phyloP scores from a whole-genome alignment of 2,329 filamentous ascomycete genomes.

The Emydomyces testavorans region DNA sequence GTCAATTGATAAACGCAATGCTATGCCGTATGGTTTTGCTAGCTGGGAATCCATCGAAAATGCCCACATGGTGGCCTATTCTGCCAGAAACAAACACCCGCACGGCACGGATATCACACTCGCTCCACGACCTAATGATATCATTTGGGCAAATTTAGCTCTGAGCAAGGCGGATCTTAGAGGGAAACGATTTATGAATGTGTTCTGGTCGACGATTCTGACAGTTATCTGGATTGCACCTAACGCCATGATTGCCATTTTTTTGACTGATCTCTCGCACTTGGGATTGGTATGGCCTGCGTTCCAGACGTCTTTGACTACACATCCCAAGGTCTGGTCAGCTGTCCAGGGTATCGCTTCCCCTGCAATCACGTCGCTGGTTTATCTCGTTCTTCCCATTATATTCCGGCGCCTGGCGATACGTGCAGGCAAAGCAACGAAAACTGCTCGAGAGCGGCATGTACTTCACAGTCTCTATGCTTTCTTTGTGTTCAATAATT shows the following conservation, averaged over 20 bases:
- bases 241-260: conserved; percentile 89
- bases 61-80: conserved; percentile 77
- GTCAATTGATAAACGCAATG: conserved; percentile 73
- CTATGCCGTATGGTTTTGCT: conserved; percentile 86
- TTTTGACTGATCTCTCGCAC: conserved; percentile 75
- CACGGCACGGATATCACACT: conserved; percentile 64
- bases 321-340: conserved; percentile 61
- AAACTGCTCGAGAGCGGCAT: conserved; percentile 82
- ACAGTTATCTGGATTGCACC: conserved; percentile 81
- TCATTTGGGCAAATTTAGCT: conserved; percentile 91
- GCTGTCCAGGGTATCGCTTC: conserved; percentile 85
- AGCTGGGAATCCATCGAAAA: conserved; percentile 82
- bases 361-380: conserved; percentile 72
- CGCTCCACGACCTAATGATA: conserved; percentile 75
- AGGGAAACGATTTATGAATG: conserved; percentile 66
- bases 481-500: conserved; percentile 96
- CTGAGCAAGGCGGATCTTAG: conserved; percentile 56
- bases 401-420: conserved; percentile 82
- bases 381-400: conserved; percentile 79
- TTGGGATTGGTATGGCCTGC: conserved; percentile 66
- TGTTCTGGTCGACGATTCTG: conserved; percentile 68
- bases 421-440: conserved; percentile 75
- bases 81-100: conserved; percentile 67
- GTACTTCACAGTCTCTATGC: conserved; percentile 82
- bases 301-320: conserved; percentile 55